Percentiles rank a stretch among this genome's conserved stretches.
Conservation (phyloP, 371 early-diverging fungal genomes). For the Astathelohania contejeani region DNA sequence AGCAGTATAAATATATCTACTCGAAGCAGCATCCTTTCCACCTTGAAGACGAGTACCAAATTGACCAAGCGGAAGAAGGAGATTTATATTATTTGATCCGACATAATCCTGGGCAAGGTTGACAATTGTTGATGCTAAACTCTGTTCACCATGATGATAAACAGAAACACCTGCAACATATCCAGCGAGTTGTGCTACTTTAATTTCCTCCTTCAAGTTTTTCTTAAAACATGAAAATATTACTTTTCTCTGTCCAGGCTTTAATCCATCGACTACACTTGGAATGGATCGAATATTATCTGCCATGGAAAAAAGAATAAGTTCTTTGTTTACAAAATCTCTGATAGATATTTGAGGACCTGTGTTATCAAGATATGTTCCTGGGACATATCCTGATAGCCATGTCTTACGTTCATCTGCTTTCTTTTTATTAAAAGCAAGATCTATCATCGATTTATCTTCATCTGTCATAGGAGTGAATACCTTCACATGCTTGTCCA, state of each 20-base stretch:
- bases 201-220: constrained; percentile 66
- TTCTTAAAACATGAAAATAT: constrained; percentile 77
- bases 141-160: constrained; percentile 93
- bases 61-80: constrained; percentile 77
- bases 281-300: constrained; percentile 95
- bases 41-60: constrained; percentile 87
- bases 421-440: constrained; percentile 94
- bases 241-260: constrained; percentile 95
- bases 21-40: constrained; percentile 87
- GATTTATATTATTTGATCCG: constrained; percentile 79
- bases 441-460: constrained; percentile 69
- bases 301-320: constrained; percentile 87
- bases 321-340: constrained; percentile 90
- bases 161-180: constrained; percentile 77
- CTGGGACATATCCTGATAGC: constrained; percentile 69
- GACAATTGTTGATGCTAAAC: constrained; percentile 73
- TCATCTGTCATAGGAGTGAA: constrained; percentile 57
- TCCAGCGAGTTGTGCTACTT: constrained; percentile 82
- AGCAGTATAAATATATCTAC: constrained; percentile 86
- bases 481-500: constrained; percentile 67
- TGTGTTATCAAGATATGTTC: constrained; percentile 77
- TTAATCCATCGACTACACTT: constrained; percentile 85
- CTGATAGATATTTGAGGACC: constrained; percentile 61
- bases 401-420: constrained; percentile 87
- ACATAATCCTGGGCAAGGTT: constrained; percentile 90